Percentiles rank a stretch among this genome's conserved stretches.
phyloP scores from a whole-genome alignment of 2,329 filamentous ascomycete genomes.

The Colletotrichum sp. region DNA sequence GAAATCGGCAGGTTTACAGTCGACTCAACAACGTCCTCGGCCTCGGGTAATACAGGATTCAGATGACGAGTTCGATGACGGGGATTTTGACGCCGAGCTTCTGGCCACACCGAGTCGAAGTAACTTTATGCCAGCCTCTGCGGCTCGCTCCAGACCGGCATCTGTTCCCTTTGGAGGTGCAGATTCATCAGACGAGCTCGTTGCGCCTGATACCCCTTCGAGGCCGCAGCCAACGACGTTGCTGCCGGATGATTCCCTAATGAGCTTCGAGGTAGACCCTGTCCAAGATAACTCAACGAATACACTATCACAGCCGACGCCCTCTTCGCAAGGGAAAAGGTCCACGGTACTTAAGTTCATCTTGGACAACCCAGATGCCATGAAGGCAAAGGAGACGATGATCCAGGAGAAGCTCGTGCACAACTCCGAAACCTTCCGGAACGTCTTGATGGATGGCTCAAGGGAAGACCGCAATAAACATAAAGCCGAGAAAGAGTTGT shows the following conservation, averaged over 20 bases:
- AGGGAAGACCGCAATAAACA: constrained; percentile 50
- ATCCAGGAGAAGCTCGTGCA: constrained; percentile 48
- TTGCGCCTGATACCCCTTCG: constrained; percentile 19
- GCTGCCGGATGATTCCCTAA: background rate
- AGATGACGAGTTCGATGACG: constrained; percentile 64
- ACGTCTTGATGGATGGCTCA: constrained; percentile 51
- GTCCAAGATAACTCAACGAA: background rate
- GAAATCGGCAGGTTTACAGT: background rate
- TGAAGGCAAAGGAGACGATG: constrained; percentile 40
- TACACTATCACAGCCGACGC: background rate
- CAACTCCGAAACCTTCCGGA: constrained; percentile 53
- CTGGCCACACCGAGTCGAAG: constrained; percentile 43
- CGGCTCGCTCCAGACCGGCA: constrained; percentile 9
- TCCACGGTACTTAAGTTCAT: constrained; percentile 24
- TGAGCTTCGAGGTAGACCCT: background rate
- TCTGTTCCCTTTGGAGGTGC: constrained; percentile 17
- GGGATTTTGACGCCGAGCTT: constrained; percentile 62
- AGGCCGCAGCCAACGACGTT: background rate
- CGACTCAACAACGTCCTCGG: constrained; percentile 14
- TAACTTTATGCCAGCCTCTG: constrained; percentile 13
- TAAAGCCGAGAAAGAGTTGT: constrained; percentile 53
- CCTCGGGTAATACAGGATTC: constrained; percentile 57
- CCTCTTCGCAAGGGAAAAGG: constrained; percentile 8
- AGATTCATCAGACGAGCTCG: constrained; percentile 14
- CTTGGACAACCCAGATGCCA: constrained; percentile 29